phyloP scores from a whole-genome alignment of 192 early-diverging fungal species.

The Coemansia sp. region DNA sequence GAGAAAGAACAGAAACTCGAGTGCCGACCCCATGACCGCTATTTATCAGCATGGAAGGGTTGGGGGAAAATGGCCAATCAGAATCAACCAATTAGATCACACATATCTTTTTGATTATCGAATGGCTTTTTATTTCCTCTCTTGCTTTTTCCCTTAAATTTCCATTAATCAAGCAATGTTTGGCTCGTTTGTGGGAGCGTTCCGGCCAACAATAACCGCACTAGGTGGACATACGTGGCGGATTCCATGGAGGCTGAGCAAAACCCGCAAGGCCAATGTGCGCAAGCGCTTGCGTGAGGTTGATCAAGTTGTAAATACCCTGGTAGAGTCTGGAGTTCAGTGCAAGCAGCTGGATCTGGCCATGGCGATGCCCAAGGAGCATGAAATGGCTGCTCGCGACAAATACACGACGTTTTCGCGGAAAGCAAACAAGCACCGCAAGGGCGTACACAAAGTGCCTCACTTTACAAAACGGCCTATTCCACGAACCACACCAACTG shows the following conservation, averaged over 20 bases:
- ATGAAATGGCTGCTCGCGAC: constrained; percentile 71
- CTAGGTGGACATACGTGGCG: constrained; percentile 53
- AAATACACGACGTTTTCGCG: constrained; percentile 84
- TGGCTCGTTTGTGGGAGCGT: constrained; percentile 43
- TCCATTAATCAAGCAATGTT: constrained; percentile 21
- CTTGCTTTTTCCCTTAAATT: not conserved
- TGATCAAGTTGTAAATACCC: constrained; percentile 70
- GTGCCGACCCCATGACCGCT: constrained; percentile 2
- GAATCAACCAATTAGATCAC: constrained; percentile 4
- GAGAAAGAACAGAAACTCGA: not conserved
- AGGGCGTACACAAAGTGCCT: constrained; percentile 80
- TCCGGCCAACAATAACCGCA: constrained; percentile 36
- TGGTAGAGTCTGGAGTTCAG: constrained; percentile 67
- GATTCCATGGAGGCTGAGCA: constrained; percentile 64
- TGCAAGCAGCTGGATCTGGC: constrained; percentile 69
- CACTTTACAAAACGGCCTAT: constrained; percentile 80
- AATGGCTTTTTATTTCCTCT: not conserved
- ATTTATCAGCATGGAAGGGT: not conserved
- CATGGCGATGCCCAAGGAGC: constrained; percentile 60
- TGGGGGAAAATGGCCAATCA: constrained; percentile 1
- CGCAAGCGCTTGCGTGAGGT: constrained; percentile 80
- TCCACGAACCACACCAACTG: constrained; percentile 66
- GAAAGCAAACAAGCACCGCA: constrained; percentile 64
- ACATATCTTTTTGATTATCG: not conserved
- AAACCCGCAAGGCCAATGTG: constrained; percentile 81